Base-by-base conservation (phyloP, 306 rosid species). In the Dryas octopetala region DNA sequence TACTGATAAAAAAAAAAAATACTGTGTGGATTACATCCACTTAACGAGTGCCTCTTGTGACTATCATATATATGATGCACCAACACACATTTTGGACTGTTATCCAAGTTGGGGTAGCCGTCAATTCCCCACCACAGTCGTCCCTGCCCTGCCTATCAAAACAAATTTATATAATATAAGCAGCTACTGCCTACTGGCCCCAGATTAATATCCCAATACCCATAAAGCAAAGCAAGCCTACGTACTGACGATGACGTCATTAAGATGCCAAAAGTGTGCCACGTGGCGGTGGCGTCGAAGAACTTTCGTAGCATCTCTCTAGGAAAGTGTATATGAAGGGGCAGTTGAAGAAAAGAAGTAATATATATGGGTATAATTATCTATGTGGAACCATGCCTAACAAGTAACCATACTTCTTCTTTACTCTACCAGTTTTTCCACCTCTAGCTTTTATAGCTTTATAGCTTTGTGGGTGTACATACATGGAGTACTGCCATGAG, bases 271-370 rank as follows among this genome's bases (percentile, higher is more conserved):
- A 1, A 12, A 9, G n/a, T 0, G 12, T 44, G 84, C 72, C 89
- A 77, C 79, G 82, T 83, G 79, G 17, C 32, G 17, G 2, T 17
- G 51, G 40, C 9, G 23, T 23, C 6, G 62, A 67, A 73, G 88
- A 85, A 82, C 68, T 76, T 85, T 83, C 93, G 13, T n/a, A 46
- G 83, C 62, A 78, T 19, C 47, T 66, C 26, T 68, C 80, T 53
- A 60, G 74, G 90, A 85, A 88, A 57, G 77, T 79, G 82, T 66
- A 13, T 62, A 68, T 4, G 93, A 83, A 88, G 57, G 77, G 71
- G 79, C 82, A 19, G 59, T 41, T 55, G 57, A 51, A 71, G 60
- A 55, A 59, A n/a, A 59, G 47, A 2, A 70, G 7, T 44, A 79
- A 46, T 47, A 66, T 38, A 32, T 49, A 23, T 17, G 23, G 23